Conservation (phyloP, 805 yeast genomes). For the Metschnikowia orientalis region DNA sequence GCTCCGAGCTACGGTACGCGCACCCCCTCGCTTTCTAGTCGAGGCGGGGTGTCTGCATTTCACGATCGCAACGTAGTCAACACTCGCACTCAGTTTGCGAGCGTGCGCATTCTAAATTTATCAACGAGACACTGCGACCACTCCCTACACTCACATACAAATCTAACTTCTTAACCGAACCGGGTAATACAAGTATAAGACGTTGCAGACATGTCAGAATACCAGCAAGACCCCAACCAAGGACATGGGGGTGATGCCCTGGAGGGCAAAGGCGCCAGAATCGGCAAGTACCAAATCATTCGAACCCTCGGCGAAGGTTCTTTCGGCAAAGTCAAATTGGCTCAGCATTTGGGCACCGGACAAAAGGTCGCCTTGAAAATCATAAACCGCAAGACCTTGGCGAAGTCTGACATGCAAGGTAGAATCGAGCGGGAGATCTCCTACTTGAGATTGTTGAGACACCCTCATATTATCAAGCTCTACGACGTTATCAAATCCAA, state of each 20-base stretch:
- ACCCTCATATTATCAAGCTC: constrained; percentile 92
- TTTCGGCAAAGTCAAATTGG: constrained; percentile 91
- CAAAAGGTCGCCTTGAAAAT: constrained; percentile 91
- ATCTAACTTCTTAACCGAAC: too few relatives aligned
- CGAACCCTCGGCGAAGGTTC: constrained; percentile 95
- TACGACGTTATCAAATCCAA: constrained; percentile 93
- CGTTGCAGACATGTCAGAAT: constrained; percentile 13
- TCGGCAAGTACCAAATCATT: constrained; percentile 90
- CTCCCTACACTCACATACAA: too few relatives aligned
- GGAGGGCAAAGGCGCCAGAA: constrained; percentile 43
- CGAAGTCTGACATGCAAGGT: constrained; percentile 96
- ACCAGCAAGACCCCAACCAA: constrained; percentile 9
- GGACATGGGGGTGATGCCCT: constrained; percentile 8
- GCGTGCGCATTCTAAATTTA: too few relatives aligned
- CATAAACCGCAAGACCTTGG: constrained; percentile 85
- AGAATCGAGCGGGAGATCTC: constrained; percentile 92
- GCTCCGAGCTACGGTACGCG: too few relatives aligned
- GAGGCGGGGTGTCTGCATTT: too few relatives aligned
- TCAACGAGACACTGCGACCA: too few relatives aligned
- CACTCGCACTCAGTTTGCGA: too few relatives aligned
- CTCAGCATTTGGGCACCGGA: constrained; percentile 85
- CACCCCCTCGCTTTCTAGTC: too few relatives aligned
- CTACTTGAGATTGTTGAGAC: constrained; percentile 80
- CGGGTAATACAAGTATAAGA: too few relatives aligned
- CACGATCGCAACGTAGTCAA: too few relatives aligned